Base-by-base conservation (phyloP, 129 eudicot genomes). In the Sambucus nigra region DNA sequence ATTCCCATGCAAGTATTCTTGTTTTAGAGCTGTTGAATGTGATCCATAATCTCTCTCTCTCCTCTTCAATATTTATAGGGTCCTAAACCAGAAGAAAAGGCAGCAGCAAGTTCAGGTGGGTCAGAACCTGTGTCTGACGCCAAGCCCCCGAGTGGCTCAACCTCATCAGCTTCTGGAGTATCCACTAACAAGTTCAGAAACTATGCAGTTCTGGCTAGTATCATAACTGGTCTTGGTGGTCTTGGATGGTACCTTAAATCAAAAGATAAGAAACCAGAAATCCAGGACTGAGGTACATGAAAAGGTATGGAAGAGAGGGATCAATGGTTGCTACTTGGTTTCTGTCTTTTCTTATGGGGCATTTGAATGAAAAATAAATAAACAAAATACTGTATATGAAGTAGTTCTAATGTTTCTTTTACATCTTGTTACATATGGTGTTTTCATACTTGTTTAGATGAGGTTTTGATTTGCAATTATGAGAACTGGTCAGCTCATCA, bases 121-220 rank as follows among this genome's bases (percentile, higher is more conserved):
- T 47, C 83, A 38, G 79, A 51, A 6, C 5, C 76, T 25, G 86
- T 59, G 14, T 4, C 80, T 64, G 94, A 82, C 31, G 95, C 84
- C 47, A 86, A 79, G 62, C 42, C n/a, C n/a, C 77, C 98, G 47
- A 79, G 66, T 18, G 78, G 51, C 18, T 35, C 74, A 33, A 19
- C 66, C 17, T 61, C 95, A 25, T 61, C 79, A 28, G 68, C 74
- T 31, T 24, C 80, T 49, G 83, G 80, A 33, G 78, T 65, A 15
- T 79, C 99, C 38, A 74, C 80, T 44, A 89, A 82, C 64, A 80
- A 79, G 24, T 39, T 58, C 76, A 63, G 74, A 60, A 91, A 91
- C 80, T 91, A 91, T 67, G 95, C 77, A 56, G 89, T 82, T 61
- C 49, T 86, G 17, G 89, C 95, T 51, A 95, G 94, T 45, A 25